Evolutionary conservation across 345 rosid species (phyloP).

Genomic region (Bruguiera gymnorhiza): DNA sequence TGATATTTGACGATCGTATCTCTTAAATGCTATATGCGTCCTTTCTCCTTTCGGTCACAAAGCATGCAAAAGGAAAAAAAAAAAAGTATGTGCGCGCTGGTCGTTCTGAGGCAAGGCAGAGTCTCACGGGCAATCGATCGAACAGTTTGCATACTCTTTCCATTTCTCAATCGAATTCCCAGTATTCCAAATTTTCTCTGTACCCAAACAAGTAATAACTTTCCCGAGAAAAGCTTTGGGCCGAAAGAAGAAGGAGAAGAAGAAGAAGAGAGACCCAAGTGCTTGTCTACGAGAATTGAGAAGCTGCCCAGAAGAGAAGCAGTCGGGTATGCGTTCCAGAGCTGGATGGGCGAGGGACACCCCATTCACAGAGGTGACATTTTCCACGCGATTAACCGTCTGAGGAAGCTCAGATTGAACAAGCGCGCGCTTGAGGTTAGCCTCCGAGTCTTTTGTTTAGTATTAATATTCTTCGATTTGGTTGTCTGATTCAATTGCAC

Average conservation of each 20-base stretch:
- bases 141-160: slow-evolving; percentile 29
- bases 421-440: slow-evolving; percentile 77
- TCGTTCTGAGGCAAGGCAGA: slow-evolving; percentile 22
- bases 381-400: slow-evolving; percentile 70
- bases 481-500: too few relatives aligned
- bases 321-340: slow-evolving; percentile 68
- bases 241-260: slow-evolving; percentile 5
- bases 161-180: slow-evolving; percentile 8
- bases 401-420: slow-evolving; percentile 63
- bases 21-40: too few relatives aligned
- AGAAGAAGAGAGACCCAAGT: slow-evolving; percentile 29
- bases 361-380: slow-evolving; percentile 76
- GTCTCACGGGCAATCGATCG: slow-evolving; percentile 54
- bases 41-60: too few relatives aligned
- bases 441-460: too few relatives aligned
- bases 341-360: slow-evolving; percentile 84
- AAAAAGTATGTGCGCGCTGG: slow-evolving; percentile 30
- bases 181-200: slow-evolving; percentile 31
- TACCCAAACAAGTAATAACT: slow-evolving; percentile 19
- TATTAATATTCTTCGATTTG: too few relatives aligned
- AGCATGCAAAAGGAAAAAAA: too few relatives aligned
- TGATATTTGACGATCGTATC: too few relatives aligned
- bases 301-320: slow-evolving; percentile 55
- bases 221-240: slow-evolving; percentile 10
- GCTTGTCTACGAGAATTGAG: slow-evolving; percentile 75